These are phyloP conservation scores for Didymella keratinophila DNA, from an alignment of 2,329 filamentous ascomycete genomes.

Conservation along the genomic window DNA sequence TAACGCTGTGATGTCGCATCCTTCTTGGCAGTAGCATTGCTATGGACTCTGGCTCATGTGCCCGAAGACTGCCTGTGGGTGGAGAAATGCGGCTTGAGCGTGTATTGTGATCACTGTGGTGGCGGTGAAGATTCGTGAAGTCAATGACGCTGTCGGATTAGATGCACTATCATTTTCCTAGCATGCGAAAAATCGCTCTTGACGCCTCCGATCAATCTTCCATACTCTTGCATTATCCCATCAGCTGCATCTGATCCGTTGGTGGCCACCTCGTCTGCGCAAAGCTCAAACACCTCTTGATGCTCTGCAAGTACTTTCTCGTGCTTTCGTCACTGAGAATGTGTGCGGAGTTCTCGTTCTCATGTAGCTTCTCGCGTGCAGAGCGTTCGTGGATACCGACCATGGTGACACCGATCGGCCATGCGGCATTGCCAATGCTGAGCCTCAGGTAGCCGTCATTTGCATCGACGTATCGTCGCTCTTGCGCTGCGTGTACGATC, in stretches of 20 bases:
- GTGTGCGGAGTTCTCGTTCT: conserved; percentile 80
- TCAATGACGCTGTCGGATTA: background rate
- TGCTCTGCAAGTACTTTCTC: conserved; percentile 94
- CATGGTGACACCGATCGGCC: conserved; percentile 99
- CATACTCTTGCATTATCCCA: conserved; percentile 68
- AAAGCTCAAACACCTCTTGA: conserved; percentile 96
- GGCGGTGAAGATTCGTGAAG: background rate
- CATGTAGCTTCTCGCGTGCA: conserved; percentile 92
- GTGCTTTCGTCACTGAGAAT: conserved; percentile 98
- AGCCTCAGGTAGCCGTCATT: conserved; percentile 93
- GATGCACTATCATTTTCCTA: background rate
- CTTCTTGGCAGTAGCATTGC: too few relatives aligned
- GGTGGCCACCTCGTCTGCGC: conserved; percentile 97
- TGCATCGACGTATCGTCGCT: conserved; percentile 90
- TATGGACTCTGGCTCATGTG: too few relatives aligned
- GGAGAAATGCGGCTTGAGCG: background rate
- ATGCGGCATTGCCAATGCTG: conserved; percentile 95
- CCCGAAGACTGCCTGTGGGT: too few relatives aligned
- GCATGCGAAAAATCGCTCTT: background rate
- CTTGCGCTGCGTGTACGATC: conserved; percentile 90
- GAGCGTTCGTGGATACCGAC: conserved; percentile 98
- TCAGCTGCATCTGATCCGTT: conserved; percentile 88
- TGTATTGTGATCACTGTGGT: background rate
- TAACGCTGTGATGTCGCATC: too few relatives aligned
- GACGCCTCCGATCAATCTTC: background rate